A percentile compares a stretch with the other conserved stretches of the same genome.
These are phyloP conservation scores for Dentiscutata heterogama DNA, from an alignment of 371 early-diverging fungal species.

Conservation along the genomic window DNA sequence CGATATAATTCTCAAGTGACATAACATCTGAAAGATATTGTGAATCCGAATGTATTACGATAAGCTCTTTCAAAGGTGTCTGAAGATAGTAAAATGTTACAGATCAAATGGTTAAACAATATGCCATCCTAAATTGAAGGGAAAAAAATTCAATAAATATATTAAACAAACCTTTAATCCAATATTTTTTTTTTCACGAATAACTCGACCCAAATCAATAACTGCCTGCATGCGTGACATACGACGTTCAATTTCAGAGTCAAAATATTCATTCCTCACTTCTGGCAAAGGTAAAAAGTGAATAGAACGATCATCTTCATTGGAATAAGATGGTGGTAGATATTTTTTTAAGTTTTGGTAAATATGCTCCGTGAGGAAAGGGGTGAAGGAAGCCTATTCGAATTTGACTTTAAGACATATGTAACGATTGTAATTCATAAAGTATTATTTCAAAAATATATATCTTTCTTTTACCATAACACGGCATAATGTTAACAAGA, in stretches of 20 bases:
- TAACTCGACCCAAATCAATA: constrained; percentile 95
- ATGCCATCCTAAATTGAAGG: not conserved
- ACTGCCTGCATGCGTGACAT: constrained; percentile 97
- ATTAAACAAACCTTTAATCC: constrained; percentile 80
- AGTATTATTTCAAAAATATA: not conserved
- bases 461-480: constrained; percentile 73
- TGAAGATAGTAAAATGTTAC: constrained; percentile 32
- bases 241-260: constrained; percentile 93
- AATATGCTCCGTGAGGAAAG: constrained; percentile 98
- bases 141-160: constrained; percentile 11
- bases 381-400: constrained; percentile 95
- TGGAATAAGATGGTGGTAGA: constrained; percentile 67
- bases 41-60: constrained; percentile 90
- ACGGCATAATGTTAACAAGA: constrained; percentile 91
- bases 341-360: constrained; percentile 93
- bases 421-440: not conserved
- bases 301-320: constrained; percentile 86
- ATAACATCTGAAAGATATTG: constrained; percentile 91
- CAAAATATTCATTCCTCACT: constrained; percentile 94
- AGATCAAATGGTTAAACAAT: not conserved
- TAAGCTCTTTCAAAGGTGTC: constrained; percentile 96
- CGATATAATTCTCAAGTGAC: constrained; percentile 85
- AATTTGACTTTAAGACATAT: not conserved
- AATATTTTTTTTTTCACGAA: constrained; percentile 96
- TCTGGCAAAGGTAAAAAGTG: constrained; percentile 96